Evolutionary conservation across 257 asterid species (phyloP), one percentile per base, ranked within the genome.

Genomic region (Solanum etuberosum): DNA sequence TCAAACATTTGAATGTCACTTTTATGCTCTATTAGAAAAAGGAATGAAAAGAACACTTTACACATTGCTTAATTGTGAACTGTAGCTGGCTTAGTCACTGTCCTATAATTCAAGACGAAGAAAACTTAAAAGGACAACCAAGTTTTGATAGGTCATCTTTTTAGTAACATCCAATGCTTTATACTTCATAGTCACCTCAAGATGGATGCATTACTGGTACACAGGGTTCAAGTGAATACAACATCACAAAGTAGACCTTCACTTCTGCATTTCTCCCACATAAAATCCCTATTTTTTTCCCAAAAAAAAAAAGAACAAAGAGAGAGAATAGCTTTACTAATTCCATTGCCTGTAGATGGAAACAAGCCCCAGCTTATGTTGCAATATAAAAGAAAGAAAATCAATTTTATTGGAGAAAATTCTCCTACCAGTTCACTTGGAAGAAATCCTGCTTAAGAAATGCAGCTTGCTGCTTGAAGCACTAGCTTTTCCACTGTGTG

Each of bases 401-500:
- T 21, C 35, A 31, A 15, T 27, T 83, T 46, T 18, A 57, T 67
- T 4, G 40, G 35, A 25, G 37, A 54, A 72, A 73, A 84, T 38
- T n/a, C 87, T 7, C 51, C 40, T 77, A 88, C 90, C 90, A 88
- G 83, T 85, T 85, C 27, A 88, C 90, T 85, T 85, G 81, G 88
- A 84, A 46, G 90, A 85, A 85, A 88, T 63, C 86, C 84, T 76
- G 81, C 65, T 87, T 18, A 85, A 76, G 63, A 86, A 88, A 29
- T 87, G 83, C 40, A 88, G 74, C 86, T 87, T 84, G 32, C 90
- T 85, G 90, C 90, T 85, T 85, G 90, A 88, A 74, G 90, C 61
- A 34, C 87, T 83, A 77, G 88, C 82, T 88, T 85, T 88, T 43
- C 86, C 84, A 77, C 74, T 77, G 5, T 84, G 68, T 59, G 63